phyloP scores from a whole-genome alignment of 2,329 filamentous ascomycete species.

The Phyllosticta citrichinensis region DNA sequence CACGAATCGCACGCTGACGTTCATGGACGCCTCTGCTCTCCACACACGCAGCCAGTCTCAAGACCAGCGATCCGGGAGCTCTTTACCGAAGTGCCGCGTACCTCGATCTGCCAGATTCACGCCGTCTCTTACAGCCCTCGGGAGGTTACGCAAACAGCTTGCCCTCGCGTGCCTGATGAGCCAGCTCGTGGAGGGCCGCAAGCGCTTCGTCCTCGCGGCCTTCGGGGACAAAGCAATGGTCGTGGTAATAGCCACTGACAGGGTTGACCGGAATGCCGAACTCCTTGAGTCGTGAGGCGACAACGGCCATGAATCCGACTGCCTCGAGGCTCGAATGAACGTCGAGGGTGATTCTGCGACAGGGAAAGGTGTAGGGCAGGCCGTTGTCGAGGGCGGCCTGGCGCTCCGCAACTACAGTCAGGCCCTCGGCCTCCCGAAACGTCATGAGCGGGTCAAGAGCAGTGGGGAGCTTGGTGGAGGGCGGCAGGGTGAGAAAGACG shows the following conservation, averaged over 20 bases:
- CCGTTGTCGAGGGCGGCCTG: neutral
- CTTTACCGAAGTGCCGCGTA: neutral
- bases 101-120: neutral
- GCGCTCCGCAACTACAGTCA: neutral
- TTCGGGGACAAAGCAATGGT: neutral
- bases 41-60: neutral
- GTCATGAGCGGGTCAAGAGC: constrained; percentile 1
- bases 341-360: constrained; percentile 4
- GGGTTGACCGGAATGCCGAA: neutral
- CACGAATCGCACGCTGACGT: neutral
- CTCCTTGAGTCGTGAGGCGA: neutral
- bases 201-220: neutral
- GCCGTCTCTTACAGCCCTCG: neutral
- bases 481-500: constrained; percentile 5
- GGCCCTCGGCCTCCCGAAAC: constrained; percentile 2
- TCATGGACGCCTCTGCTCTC: neutral
- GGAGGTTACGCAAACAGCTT: neutral
- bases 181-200: neutral
- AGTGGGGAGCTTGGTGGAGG: neutral
- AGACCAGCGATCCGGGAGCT: neutral
- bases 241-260: constrained; percentile 2
- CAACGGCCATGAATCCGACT: constrained; percentile 7
- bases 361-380: constrained; percentile 1
- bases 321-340: constrained; percentile 9
- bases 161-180: neutral